Percentiles rank a stretch among this genome's conserved stretches.
Evolutionary conservation across 2,329 filamentous ascomycete species (phyloP).

Genomic region (Venturia asperata): DNA sequence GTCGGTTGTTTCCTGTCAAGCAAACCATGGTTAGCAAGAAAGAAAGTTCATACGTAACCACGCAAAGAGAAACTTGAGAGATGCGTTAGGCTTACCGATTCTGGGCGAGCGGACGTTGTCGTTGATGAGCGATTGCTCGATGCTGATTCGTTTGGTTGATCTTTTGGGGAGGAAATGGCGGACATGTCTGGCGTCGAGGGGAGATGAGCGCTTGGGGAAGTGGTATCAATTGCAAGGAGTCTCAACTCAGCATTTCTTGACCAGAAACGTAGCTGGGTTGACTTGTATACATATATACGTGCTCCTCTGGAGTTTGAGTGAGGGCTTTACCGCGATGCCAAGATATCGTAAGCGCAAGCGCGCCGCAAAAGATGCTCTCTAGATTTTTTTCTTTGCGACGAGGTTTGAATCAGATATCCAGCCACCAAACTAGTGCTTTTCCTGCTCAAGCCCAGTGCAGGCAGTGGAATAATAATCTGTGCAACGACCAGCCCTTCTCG

Average conservation of each 20-base stretch:
- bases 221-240: background rate
- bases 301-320: background rate
- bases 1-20: constrained; percentile 28
- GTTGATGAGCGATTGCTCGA: constrained; percentile 11
- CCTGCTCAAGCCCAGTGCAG: background rate
- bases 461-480: background rate
- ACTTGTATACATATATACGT: background rate
- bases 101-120: background rate
- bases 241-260: background rate
- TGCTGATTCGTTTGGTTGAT: background rate
- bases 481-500: background rate
- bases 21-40: background rate
- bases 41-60: background rate
- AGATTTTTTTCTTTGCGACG: constrained; percentile 8
- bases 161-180: constrained; percentile 3
- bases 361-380: background rate
- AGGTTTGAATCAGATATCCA: background rate
- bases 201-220: background rate
- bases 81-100: constrained; percentile 1
- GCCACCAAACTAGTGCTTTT: background rate
- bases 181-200: background rate
- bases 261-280: background rate
- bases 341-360: constrained; percentile 7
- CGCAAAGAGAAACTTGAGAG: background rate
- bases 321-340: background rate